Conservation (phyloP, 2,329 filamentous ascomycete species). For the Aureobasidium sp. region DNA sequence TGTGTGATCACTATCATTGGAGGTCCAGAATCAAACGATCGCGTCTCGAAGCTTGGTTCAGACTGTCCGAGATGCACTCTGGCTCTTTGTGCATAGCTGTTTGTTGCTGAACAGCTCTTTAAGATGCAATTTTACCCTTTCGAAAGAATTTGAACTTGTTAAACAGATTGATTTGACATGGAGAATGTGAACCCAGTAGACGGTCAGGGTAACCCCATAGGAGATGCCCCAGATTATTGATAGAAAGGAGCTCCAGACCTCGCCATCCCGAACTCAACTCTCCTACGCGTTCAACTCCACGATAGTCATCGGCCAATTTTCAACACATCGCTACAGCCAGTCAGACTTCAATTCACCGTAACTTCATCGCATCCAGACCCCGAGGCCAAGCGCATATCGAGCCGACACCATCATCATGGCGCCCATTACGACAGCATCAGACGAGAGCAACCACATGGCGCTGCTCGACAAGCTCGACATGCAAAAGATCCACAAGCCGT, state of each 20-base stretch:
- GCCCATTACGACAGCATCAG: slow-evolving; percentile 59
- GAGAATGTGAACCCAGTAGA: background rate
- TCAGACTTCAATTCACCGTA: background rate
- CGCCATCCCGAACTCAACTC: background rate
- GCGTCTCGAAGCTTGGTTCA: too few relatives aligned
- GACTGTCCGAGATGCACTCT: too few relatives aligned
- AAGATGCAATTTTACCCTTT: background rate
- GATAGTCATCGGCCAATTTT: background rate
- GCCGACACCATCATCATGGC: slow-evolving; percentile 33
- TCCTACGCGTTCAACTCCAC: background rate
- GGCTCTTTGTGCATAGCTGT: too few relatives aligned
- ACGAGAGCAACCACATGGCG: slow-evolving; percentile 68
- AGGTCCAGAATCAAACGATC: too few relatives aligned
- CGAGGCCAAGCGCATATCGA: background rate
- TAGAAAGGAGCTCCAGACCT: background rate
- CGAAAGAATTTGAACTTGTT: background rate
- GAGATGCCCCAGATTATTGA: background rate
- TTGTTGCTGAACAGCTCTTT: too few relatives aligned
- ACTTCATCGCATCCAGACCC: background rate
- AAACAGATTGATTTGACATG: background rate
- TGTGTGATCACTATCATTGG: background rate
- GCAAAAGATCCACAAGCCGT: slow-evolving; percentile 73
- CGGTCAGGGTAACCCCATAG: background rate
- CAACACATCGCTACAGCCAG: background rate
- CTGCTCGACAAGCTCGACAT: slow-evolving; percentile 91